Base-by-base conservation (phyloP, 306 rosid genomes). In the Albizia julibrissin region DNA sequence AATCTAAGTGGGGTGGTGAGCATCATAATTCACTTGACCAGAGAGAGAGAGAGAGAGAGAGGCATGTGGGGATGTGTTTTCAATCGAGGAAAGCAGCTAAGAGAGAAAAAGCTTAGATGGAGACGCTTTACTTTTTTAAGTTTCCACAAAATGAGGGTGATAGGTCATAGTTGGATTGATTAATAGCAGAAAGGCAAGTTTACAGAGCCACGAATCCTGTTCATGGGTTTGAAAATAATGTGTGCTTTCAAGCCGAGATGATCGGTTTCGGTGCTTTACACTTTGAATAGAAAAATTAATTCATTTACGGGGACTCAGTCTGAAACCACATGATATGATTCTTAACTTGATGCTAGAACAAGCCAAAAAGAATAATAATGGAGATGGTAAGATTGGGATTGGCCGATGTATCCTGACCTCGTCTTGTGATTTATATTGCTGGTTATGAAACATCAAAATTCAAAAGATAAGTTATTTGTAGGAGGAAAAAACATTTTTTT, bases 1-100 rank as follows among this genome's bases (percentile, higher is more conserved):
- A 15, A 66, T 26, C 34, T 1, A 4, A 61, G 67, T 10, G 44
- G 26, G 3, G 39, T 16, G 4, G 39, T 11, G 54, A 16, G 47
- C 59, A 8, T 16, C 33, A 56, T 69, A 31, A 47, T 54, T 79
- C 49, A 47, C 67, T 67, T 72, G 14, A 10, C 21, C 64, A 15
- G 10, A 18, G 22, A 47, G 54, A 47, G 54, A 47, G 16, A 14
- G 58, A 5, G 8, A 52, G 61, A 52, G 46, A 52, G 54, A 69
- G 44, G 78, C 89, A 83, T 82, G 82, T 83, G 89, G 67, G 27
- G 8, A 4, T 26, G 18, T 47, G 12, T 47, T 27, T 27, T 71
- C n/a, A 44, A 14, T 44, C 21, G 47, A 69, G 19, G 47, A 37
- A 67, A 42, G 59, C 37, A 21, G n/a, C 37, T 69, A 0, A 24